phyloP scores from a whole-genome alignment of 2,329 filamentous ascomycete species.

The Nemania serpens region DNA sequence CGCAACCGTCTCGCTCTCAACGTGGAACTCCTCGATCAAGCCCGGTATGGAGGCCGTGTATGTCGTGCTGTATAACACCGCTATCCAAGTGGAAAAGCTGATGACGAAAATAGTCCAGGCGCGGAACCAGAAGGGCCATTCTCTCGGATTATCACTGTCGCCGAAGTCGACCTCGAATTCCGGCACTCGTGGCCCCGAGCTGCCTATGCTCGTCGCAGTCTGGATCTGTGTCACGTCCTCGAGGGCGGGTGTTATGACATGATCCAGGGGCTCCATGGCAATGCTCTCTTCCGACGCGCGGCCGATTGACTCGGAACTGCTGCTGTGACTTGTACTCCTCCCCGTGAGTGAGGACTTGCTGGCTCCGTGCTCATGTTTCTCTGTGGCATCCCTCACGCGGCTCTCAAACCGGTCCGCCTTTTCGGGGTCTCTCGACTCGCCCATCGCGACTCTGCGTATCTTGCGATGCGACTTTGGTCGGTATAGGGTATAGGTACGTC shows the following conservation, averaged over 20 bases:
- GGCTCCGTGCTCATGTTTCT: conserved; percentile 18
- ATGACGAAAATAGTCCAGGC: conserved; percentile 51
- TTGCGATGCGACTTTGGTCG: neutral
- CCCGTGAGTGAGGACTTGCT: conserved; percentile 23
- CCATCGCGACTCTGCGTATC: conserved; percentile 20
- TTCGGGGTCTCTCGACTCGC: conserved; percentile 23
- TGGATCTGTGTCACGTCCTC: conserved; percentile 52
- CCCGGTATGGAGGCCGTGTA: conserved; percentile 76
- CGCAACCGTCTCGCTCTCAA: conserved; percentile 61
- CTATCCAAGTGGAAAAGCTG: conserved; percentile 53
- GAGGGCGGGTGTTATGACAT: conserved; percentile 34
- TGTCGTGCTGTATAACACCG: conserved; percentile 76
- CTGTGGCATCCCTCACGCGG: conserved; percentile 14
- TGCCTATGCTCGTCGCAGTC: conserved; percentile 49
- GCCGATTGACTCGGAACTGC: conserved; percentile 26
- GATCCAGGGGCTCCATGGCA: conserved; percentile 35
- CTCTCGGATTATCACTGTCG: conserved; percentile 68
- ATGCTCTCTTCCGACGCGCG: conserved; percentile 38
- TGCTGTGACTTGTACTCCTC: conserved; percentile 16
- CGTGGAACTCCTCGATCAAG: conserved; percentile 69
- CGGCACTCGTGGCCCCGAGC: conserved; percentile 51
- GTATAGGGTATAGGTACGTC: neutral
- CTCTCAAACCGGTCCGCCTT: conserved; percentile 21
- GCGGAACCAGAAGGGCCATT: conserved; percentile 64
- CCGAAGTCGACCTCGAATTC: conserved; percentile 77